Conservation (phyloP, 371 early-diverging fungal genomes). For the Syncephalastrum racemosum region DNA sequence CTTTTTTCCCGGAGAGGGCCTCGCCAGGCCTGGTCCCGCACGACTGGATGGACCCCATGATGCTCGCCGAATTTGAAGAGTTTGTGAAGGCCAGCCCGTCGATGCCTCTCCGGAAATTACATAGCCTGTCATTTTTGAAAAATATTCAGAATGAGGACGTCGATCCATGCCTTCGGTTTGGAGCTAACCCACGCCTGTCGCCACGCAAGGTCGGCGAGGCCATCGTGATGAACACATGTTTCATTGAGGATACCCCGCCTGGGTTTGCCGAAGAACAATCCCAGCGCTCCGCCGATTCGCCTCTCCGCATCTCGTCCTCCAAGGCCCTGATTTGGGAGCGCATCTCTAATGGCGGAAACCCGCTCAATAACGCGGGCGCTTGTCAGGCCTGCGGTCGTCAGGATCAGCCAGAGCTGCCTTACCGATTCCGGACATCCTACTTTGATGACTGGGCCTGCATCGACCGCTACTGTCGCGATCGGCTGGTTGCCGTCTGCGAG, state of each 20-base stretch:
- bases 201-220: slow-evolving; percentile 87
- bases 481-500: slow-evolving; percentile 89
- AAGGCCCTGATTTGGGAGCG: slow-evolving; percentile 71
- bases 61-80: slow-evolving; percentile 79
- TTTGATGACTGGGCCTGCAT: slow-evolving; percentile 86
- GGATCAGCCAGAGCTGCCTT: slow-evolving; percentile 60
- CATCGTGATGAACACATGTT: slow-evolving; percentile 77
- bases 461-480: slow-evolving; percentile 87
- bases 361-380: slow-evolving; percentile 51
- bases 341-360: slow-evolving; percentile 46
- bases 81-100: slow-evolving; percentile 68
- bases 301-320: slow-evolving; percentile 55
- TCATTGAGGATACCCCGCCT: slow-evolving; percentile 67
- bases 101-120: slow-evolving; percentile 67
- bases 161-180: slow-evolving; percentile 87
- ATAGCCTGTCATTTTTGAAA: slow-evolving; percentile 75
- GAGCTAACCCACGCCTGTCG: slow-evolving; percentile 80
- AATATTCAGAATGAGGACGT: slow-evolving; percentile 87
- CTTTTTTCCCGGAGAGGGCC: slow-evolving; percentile 6
- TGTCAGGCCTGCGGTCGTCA: slow-evolving; percentile 88
- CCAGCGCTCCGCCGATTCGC: slow-evolving; percentile 47
- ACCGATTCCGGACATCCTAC: slow-evolving; percentile 79
- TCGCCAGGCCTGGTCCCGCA: slow-evolving; percentile 1
- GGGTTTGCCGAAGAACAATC: slow-evolving; percentile 76
- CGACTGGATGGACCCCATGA: slow-evolving; percentile 51